phyloP scores from a whole-genome alignment of 495 filamentous ascomycete species.

The Penicillium antarcticum region DNA sequence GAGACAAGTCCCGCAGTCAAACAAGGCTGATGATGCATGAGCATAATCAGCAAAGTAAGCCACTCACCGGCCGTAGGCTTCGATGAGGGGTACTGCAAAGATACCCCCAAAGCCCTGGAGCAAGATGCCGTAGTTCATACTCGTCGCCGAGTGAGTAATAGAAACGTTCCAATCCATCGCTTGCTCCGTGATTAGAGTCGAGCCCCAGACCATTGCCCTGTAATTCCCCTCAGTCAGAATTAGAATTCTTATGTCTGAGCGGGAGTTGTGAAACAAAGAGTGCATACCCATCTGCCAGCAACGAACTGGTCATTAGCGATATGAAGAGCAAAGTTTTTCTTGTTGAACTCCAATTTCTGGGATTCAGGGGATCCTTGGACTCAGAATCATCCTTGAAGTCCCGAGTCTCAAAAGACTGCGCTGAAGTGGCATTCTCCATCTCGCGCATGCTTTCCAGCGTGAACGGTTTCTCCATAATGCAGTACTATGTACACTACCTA shows the following conservation, averaged over 20 bases:
- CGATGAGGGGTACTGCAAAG: conserved; percentile 48
- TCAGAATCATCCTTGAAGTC: conserved; percentile 3
- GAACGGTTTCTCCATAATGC: conserved; percentile 14
- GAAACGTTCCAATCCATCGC: conserved; percentile 46
- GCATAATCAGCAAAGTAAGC: background rate
- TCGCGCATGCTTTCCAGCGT: conserved; percentile 6
- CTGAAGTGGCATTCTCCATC: conserved; percentile 8
- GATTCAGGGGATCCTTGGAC: conserved; percentile 17
- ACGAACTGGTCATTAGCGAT: conserved; percentile 34
- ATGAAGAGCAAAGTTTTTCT: conserved; percentile 35
- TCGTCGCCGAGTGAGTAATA: conserved; percentile 38
- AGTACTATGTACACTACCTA: background rate
- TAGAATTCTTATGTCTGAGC: conserved; percentile 13
- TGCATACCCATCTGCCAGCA: conserved; percentile 36
- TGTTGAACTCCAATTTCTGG: conserved; percentile 24
- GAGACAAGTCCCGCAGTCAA: background rate
- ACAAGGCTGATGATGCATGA: background rate
- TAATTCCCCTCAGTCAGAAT: conserved; percentile 11
- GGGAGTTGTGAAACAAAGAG: background rate
- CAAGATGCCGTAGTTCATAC: conserved; percentile 49
- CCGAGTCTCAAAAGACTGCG: conserved; percentile 4
- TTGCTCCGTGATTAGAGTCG: conserved; percentile 46
- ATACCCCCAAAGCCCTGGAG: conserved; percentile 52
- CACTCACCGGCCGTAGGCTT: conserved; percentile 45
- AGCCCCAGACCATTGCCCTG: conserved; percentile 50